Evolutionary conservation across 2,329 filamentous ascomycete genomes (phyloP), one percentile per base, ranked within the genome.

Genomic region (Ceratocystis lukuohia): DNA sequence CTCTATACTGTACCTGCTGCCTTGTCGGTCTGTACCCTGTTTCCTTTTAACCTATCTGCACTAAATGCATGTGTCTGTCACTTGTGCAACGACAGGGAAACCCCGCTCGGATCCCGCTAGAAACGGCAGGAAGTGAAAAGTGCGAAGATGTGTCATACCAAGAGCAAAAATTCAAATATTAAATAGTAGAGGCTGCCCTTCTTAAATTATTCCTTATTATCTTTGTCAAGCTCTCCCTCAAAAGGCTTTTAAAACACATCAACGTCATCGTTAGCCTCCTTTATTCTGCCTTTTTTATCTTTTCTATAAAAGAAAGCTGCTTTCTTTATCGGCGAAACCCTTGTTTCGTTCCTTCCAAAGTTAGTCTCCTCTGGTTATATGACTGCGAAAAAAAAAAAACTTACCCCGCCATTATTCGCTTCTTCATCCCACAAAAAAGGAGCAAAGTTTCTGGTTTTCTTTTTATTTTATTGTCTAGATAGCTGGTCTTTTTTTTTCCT

Each of bases 351-450:
- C 25, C 46, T 33, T 59, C 56, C 56, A 53, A 64, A 57, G 62
- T 64, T 41, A 62, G 62, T 66, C 65, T 59, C 12, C 65, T 62
- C 59, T 59, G 46, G 56, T 33, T 41, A 45, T 61, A 20, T 59
- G 56, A 59, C 59, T 28, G 48, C 64, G 57, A 62, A 46, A 66
- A 53, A 53, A 53, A 67, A 67, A 30, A 45, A 64, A 67, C 12
- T 67, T 67, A 67, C 66, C 66, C 66, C 66, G 66, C 66, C 66
- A 67, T 67, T 50, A 46, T 46, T 61, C 41, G 10, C 37, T 45
- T 59, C 62, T 57, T 22, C 61, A 64, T 61, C 66, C 65, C 59
- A 66, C 65, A 66, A 66, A 66, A 65, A 63, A 33, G 25, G 7
- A 41, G 48, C 33, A 65, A 61, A 41, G 44, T 66, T 46, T 62